These are phyloP conservation scores for Haberlea rhodopensis DNA, from an alignment of 257 asterid species.

Conservation along the genomic window DNA sequence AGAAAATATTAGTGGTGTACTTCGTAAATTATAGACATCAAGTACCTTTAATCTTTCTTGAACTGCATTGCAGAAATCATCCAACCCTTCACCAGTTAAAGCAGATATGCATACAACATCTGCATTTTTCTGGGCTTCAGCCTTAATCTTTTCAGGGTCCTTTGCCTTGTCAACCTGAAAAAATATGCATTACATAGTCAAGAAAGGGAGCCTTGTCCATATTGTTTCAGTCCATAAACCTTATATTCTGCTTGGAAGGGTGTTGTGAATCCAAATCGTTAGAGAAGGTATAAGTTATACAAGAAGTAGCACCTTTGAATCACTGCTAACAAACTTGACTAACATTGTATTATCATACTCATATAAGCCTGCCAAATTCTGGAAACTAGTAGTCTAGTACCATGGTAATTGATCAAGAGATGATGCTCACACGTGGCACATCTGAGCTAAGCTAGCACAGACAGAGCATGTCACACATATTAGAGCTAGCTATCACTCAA, in stretches of 20 bases:
- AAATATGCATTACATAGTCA: conserved; percentile 27
- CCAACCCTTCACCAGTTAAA: conserved; percentile 90
- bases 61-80: conserved; percentile 80
- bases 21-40: conserved; percentile 8
- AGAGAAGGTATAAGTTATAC: neutral
- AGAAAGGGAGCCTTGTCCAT: conserved; percentile 5
- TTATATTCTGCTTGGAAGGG: conserved; percentile 16
- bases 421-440: neutral
- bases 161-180: conserved; percentile 77
- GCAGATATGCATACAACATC: conserved; percentile 86
- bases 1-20: conserved; percentile 6
- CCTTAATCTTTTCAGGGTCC: conserved; percentile 58
- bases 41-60: conserved; percentile 81
- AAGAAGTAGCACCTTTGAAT: conserved; percentile 12
- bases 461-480: conserved; percentile 3
- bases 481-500: conserved; percentile 5
- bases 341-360: neutral
- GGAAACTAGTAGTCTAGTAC: conserved; percentile 11
- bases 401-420: conserved; percentile 1
- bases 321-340: neutral
- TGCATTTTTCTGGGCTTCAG: conserved; percentile 55
- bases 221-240: neutral
- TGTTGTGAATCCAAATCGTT: conserved; percentile 5
- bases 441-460: too few relatives aligned
- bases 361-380: conserved; percentile 2